Evolutionary conservation across 306 rosid species (phyloP).

Genomic region (Parietaria judaica): DNA sequence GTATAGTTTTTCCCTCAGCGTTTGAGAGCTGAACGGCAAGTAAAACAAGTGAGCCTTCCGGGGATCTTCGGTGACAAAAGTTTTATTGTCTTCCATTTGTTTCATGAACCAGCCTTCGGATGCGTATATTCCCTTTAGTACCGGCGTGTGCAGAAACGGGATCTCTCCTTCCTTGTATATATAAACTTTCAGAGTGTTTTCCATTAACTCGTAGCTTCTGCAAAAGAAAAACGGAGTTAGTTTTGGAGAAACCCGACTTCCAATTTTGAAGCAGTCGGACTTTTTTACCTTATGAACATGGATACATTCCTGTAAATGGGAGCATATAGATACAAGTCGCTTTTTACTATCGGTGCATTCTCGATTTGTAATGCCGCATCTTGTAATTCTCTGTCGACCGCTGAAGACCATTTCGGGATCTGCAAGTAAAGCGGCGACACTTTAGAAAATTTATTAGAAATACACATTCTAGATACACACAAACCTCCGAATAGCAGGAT

Average conservation of each 20-base stretch:
- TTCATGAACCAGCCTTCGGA: constrained; percentile 99
- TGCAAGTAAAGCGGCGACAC: constrained; percentile 21
- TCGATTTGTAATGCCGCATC: constrained; percentile 50
- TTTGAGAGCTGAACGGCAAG: constrained; percentile 91
- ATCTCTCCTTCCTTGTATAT: constrained; percentile 70
- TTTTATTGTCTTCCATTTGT: constrained; percentile 59
- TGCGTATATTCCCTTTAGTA: constrained; percentile 78
- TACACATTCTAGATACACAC: constrained; percentile 17
- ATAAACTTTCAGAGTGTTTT: constrained; percentile 63
- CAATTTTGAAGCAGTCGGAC: too few species aligned
- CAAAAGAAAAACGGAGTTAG: constrained; percentile 2
- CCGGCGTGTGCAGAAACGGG: constrained; percentile 69
- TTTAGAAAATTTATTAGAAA: neutral
- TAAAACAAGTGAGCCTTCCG: constrained; percentile 76
- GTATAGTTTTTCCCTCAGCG: constrained; percentile 56
- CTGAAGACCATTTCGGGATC: constrained; percentile 64
- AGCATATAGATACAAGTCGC: constrained; percentile 48
- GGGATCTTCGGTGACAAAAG: constrained; percentile 53
- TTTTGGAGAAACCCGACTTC: too few species aligned
- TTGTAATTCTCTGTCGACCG: constrained; percentile 52
- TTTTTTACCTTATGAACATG: constrained; percentile 52
- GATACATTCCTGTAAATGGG: constrained; percentile 70
- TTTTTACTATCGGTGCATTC: constrained; percentile 49
- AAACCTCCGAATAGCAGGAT: constrained; percentile 47
- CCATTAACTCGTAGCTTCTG: constrained; percentile 97